Percentiles rank a stretch among this genome's conserved stretches.
These are phyloP conservation scores for Penicillium crystallinum DNA, from an alignment of 495 filamentous ascomycete genomes.

Conservation along the genomic window DNA sequence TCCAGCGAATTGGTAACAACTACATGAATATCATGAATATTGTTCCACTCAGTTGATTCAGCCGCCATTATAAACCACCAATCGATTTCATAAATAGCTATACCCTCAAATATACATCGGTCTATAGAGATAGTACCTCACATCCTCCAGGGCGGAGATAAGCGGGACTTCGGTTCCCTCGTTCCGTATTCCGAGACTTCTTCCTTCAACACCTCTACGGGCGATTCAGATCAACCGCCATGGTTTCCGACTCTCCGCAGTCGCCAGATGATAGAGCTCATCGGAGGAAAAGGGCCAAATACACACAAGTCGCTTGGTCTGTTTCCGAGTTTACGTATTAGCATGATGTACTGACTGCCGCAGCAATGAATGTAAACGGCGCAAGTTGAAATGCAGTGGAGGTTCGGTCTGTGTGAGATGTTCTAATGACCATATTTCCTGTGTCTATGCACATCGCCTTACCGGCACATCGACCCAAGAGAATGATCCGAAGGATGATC, in stretches of 20 bases:
- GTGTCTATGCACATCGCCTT: conserved; percentile 52
- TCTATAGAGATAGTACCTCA: not conserved
- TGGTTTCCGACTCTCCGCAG: not conserved
- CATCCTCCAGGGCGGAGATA: not conserved
- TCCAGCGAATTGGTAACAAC: too few species aligned
- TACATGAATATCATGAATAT: too few species aligned
- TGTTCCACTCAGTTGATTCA: too few species aligned
- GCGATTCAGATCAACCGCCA: not conserved
- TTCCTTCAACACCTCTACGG: not conserved
- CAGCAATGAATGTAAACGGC: conserved; percentile 80
- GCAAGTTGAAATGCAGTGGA: conserved; percentile 90
- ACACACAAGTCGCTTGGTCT: conserved; percentile 37
- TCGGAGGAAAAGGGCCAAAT: conserved; percentile 34
- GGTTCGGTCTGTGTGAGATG: conserved; percentile 73
- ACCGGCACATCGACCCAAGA: conserved; percentile 4
- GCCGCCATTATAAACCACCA: too few species aligned
- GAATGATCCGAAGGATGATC: conserved; percentile 17
- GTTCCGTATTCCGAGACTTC: conserved; percentile 5
- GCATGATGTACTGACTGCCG: conserved; percentile 7
- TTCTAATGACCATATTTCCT: conserved; percentile 56
- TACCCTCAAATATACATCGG: not conserved
- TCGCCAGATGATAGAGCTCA: not conserved
- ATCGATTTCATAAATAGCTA: too few species aligned
- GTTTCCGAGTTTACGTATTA: not conserved
- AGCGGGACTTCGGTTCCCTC: not conserved